Evolutionary conservation across 352 stramenopile species (phyloP).

Genomic region (Pythium aquatile): DNA sequence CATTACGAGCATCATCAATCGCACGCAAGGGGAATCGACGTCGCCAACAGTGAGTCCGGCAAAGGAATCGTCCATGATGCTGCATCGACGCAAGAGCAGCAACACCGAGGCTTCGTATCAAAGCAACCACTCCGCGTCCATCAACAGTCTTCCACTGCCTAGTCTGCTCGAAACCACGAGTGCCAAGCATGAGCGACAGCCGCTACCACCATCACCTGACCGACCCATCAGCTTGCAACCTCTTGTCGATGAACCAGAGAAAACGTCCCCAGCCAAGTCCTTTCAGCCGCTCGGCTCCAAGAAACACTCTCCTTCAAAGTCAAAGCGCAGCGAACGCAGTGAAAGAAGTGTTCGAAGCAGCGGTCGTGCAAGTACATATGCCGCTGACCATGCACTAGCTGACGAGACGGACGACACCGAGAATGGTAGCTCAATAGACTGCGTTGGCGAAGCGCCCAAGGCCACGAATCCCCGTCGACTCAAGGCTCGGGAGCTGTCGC

Average conservation of each 20-base stretch:
- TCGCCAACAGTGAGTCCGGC: constrained; percentile 10
- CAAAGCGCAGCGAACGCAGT: neutral
- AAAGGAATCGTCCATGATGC: constrained; percentile 22
- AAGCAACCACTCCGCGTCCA: neutral
- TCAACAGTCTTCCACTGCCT: neutral
- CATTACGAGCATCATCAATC: constrained; percentile 17
- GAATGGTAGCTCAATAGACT: neutral
- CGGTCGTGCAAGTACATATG: constrained; percentile 9
- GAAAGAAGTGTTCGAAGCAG: constrained; percentile 19
- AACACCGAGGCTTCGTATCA: neutral
- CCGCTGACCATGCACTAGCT: neutral
- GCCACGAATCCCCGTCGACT: neutral
- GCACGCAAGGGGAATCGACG: neutral
- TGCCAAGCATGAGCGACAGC: neutral
- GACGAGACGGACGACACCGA: neutral
- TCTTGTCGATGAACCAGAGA: neutral
- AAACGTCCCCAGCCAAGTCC: neutral
- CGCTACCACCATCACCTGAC: neutral
- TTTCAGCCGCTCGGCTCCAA: neutral
- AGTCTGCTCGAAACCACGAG: neutral
- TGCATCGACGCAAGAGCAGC: constrained; percentile 23
- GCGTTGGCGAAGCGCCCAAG: neutral
- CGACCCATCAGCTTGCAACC: neutral
- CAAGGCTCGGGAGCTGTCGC: neutral
- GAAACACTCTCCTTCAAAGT: neutral